Percentiles rank a stretch among this genome's conserved stretches.
phyloP scores from a whole-genome alignment of 108 stramenopile genomes.

The Mediolabrus comicus region DNA sequence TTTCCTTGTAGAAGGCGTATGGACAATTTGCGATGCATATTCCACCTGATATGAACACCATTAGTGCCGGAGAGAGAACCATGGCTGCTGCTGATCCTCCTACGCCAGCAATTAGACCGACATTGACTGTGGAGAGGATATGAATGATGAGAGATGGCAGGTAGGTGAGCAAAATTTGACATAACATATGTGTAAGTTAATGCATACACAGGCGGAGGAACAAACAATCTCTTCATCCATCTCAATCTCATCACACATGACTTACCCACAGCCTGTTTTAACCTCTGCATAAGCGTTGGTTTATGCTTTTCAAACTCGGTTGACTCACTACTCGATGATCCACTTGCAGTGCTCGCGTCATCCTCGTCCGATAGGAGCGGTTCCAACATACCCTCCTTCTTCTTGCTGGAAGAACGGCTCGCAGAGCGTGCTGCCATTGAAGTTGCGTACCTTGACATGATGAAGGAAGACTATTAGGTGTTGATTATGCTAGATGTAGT shows the following conservation, averaged over 20 bases:
- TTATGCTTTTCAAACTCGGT: neutral
- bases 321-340: neutral
- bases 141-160: neutral
- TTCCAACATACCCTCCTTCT: neutral
- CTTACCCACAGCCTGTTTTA: conserved; percentile 4
- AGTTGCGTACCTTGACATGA: neutral
- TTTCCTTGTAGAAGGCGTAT: conserved; percentile 25
- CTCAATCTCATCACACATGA: neutral
- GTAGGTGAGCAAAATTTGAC: neutral
- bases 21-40: conserved; percentile 29
- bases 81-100: conserved; percentile 13
- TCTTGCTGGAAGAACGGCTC: neutral
- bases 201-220: neutral
- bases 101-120: neutral
- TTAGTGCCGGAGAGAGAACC: conserved; percentile 8
- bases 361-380: conserved; percentile 4
- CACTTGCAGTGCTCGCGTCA: neutral
- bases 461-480: neutral
- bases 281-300: neutral
- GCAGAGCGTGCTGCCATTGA: neutral
- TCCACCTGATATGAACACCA: conserved; percentile 26
- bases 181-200: neutral
- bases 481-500: neutral
- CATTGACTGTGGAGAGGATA: neutral
- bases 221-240: neutral